Evolutionary conservation across 371 early-diverging fungal species (phyloP), one percentile per base, ranked within the genome.

Genomic region (Lichtheimia corymbifera): DNA sequence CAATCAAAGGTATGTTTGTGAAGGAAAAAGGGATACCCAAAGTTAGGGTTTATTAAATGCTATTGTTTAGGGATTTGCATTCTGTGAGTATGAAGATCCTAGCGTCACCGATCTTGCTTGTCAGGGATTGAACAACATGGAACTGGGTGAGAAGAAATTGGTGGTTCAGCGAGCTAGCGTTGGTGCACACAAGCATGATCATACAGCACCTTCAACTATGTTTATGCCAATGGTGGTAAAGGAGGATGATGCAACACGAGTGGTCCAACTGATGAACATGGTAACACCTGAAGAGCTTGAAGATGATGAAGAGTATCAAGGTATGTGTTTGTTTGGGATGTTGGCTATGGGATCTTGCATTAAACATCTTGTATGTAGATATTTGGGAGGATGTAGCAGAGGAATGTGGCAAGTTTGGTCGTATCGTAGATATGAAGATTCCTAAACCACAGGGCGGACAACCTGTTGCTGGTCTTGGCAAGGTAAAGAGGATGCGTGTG

Each of bases 241-340:
- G 22, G 85, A 85, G 28, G 83, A 80, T 11, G 83, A 89, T 41
- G 89, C 92, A 2, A 89, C 95, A 3, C 74, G 71, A 22, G 88
- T 96, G 7, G 61, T 98, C 44, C 87, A 97, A 73, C 72, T 98
- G 28, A 84, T 98, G 65, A 98, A 98, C 68, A 97, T 98, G 97
- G 95, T 97, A 7, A 86, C 89, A 9, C 80, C 85, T 12, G 92
- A 92, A 52, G 98, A 97, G 65, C 83, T 98, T 25, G 82, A 82
- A 40, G 87, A 97, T 66, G 93, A 93, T 60, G 85, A 90, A 7
- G 95, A 95, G 66, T 98, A 91, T 65, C 76, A 90, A 74, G 94
- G 93, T 92, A 80, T 62, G 53, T 20, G 5, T n/a, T 15, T n/a
- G n/a, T 12, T 2, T 47, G 7, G n/a, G n/a, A 18, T 47, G 45